Percentiles rank a stretch among this genome's conserved stretches.
Conservation (phyloP, 2,329 filamentous ascomycete genomes). For the Neonectria ditissima region DNA sequence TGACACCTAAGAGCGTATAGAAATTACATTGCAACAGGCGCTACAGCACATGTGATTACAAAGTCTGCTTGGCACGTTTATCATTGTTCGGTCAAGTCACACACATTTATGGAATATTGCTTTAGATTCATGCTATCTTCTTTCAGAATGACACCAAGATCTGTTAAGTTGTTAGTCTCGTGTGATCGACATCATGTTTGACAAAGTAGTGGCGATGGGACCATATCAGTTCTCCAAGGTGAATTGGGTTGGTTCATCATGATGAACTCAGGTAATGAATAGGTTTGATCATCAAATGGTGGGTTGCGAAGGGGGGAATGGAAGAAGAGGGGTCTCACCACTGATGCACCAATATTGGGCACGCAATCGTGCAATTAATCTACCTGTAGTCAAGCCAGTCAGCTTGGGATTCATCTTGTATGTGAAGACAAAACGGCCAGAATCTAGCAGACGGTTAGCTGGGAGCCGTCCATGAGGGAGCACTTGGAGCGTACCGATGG, state of each 20-base stretch:
- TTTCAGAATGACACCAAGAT: neutral
- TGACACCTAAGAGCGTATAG: neutral
- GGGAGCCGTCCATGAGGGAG: neutral
- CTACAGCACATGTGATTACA: neutral
- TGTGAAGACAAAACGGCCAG: conserved; percentile 1
- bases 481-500: conserved; percentile 54
- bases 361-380: neutral
- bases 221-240: conserved; percentile 72
- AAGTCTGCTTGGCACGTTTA: neutral
- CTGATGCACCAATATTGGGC: neutral
- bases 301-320: conserved; percentile 21
- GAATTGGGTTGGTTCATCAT: conserved; percentile 65
- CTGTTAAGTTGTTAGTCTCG: conserved; percentile 19
- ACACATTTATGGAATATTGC: neutral
- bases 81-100: neutral
- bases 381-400: conserved; percentile 31
- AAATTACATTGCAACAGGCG: conserved; percentile 12
- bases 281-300: conserved; percentile 62
- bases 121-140: neutral
- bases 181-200: neutral
- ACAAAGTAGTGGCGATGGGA: conserved; percentile 26
- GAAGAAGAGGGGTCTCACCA: conserved; percentile 29
- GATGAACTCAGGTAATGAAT: conserved; percentile 65
- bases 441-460: conserved; percentile 30
- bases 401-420: conserved; percentile 23